Evolutionary conservation across 306 rosid species (phyloP).

Genomic region (Cicer arietinum): DNA sequence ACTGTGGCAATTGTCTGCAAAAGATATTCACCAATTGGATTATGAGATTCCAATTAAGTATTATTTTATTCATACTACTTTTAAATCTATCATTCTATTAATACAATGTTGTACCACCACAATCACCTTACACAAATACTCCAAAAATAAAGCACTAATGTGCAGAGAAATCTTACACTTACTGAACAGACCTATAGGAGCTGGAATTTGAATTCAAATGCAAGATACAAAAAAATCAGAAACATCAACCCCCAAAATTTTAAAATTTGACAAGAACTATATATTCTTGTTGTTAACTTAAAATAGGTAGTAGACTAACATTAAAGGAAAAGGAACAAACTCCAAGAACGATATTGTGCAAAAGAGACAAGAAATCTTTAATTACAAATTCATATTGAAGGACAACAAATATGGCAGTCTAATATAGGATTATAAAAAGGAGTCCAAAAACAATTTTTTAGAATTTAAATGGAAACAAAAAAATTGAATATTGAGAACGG

Average conservation of each 20-base stretch:
- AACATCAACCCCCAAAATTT: neutral
- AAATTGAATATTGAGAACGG: constrained; percentile 24
- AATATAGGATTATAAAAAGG: neutral
- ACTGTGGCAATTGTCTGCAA: constrained; percentile 94
- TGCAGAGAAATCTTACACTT: constrained; percentile 6
- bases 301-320: neutral
- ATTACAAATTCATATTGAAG: constrained; percentile 30
- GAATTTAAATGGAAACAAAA: neutral
- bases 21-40: constrained; percentile 42
- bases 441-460: neutral
- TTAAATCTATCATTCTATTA: constrained; percentile 22
- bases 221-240: neutral
- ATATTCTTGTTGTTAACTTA: constrained; percentile 9
- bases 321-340: neutral
- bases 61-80: constrained; percentile 1
- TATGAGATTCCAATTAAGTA: constrained; percentile 32
- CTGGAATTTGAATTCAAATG: constrained; percentile 9
- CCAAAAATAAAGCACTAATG: constrained; percentile 8
- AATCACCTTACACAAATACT: constrained; percentile 32
- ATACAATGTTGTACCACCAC: constrained; percentile 14
- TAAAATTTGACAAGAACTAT: constrained; percentile 15
- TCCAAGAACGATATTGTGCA: neutral
- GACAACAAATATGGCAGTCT: constrained; percentile 23
- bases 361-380: constrained; percentile 3
- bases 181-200: constrained; percentile 24